Percentiles rank a stretch among this genome's conserved stretches.
Conservation (phyloP, 768 basidiomycete genomes). For the Panaeolus cyanescens region DNA sequence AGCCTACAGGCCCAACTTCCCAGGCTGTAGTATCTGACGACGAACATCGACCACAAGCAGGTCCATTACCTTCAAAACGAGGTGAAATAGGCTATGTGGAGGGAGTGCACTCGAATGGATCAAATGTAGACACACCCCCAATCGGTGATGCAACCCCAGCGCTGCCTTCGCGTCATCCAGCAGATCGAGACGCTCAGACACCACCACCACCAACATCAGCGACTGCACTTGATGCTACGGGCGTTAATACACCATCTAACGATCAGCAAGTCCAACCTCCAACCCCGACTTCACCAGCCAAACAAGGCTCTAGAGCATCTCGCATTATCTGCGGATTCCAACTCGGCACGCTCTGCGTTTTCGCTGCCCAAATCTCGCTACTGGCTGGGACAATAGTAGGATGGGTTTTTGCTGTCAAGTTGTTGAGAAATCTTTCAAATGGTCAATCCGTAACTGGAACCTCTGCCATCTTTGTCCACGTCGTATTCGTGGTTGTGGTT, state of each 20-base stretch:
- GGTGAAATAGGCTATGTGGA: conserved; percentile 69
- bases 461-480: conserved; percentile 58
- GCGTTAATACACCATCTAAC: conserved; percentile 6
- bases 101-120: conserved; percentile 28
- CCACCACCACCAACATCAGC: conserved; percentile 6
- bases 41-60: conserved; percentile 51
- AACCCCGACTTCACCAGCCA: conserved; percentile 4
- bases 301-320: conserved; percentile 25
- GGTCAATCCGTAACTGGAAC: conserved; percentile 23
- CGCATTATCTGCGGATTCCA: conserved; percentile 46
- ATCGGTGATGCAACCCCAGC: conserved; percentile 28
- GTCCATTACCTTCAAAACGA: conserved; percentile 60
- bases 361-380: conserved; percentile 39
- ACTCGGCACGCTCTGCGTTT: conserved; percentile 41
- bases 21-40: conserved; percentile 5
- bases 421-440: conserved; percentile 13
- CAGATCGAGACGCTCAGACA: conserved; percentile 21
- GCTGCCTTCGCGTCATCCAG: conserved; percentile 49
- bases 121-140: conserved; percentile 31
- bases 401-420: conserved; percentile 50
- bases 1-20: background rate
- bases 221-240: background rate
- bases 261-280: conserved; percentile 15
- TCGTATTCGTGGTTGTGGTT: conserved; percentile 54
- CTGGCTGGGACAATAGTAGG: conserved; percentile 51